Conservation (phyloP, 2,329 filamentous ascomycete genomes). For the Cryphonectria naterciae region DNA sequence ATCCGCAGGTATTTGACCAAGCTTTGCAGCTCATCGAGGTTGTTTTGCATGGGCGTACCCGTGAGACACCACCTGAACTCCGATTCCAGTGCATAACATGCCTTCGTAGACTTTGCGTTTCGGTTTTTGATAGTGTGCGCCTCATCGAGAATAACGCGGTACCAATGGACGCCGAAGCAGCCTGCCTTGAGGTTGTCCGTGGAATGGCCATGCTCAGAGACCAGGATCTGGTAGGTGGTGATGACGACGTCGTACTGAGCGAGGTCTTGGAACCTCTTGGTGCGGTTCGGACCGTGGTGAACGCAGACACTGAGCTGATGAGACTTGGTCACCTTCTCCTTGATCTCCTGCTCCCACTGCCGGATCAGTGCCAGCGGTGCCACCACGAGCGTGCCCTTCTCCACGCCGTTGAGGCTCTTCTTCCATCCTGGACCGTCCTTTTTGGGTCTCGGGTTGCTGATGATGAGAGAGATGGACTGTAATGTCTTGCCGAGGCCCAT, state of each 20-base stretch:
- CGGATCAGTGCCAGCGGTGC: slow-evolving; percentile 92
- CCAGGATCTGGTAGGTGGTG: slow-evolving; percentile 94
- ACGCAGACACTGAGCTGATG: slow-evolving; percentile 81
- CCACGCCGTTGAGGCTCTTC: slow-evolving; percentile 69
- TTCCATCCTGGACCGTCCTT: slow-evolving; percentile 64
- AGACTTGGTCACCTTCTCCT: slow-evolving; percentile 72
- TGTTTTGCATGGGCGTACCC: slow-evolving; percentile 97
- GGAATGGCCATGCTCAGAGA: slow-evolving; percentile 81
- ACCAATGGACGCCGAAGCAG: slow-evolving; percentile 93
- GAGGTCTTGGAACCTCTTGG: slow-evolving; percentile 76
- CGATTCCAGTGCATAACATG: slow-evolving; percentile 80
- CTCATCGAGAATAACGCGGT: slow-evolving; percentile 92
- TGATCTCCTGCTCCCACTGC: slow-evolving; percentile 95
- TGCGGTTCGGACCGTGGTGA: slow-evolving; percentile 86
- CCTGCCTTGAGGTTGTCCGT: slow-evolving; percentile 71
- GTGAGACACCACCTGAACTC: slow-evolving; percentile 96
- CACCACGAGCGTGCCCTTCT: slow-evolving; percentile 85
- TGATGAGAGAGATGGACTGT: slow-evolving; percentile 86
- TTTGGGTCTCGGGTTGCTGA: slow-evolving; percentile 76
- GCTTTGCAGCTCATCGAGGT: slow-evolving; percentile 93
- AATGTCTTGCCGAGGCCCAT: slow-evolving; percentile 98
- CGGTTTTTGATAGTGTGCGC: slow-evolving; percentile 99
- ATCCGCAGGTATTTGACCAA: slow-evolving; percentile 92
- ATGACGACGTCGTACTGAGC: slow-evolving; percentile 92
- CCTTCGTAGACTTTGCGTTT: slow-evolving; percentile 92